Percentiles rank a stretch among this genome's conserved stretches.
Evolutionary conservation across 345 rosid genomes (phyloP).

Genomic region (Eucalyptus albens): DNA sequence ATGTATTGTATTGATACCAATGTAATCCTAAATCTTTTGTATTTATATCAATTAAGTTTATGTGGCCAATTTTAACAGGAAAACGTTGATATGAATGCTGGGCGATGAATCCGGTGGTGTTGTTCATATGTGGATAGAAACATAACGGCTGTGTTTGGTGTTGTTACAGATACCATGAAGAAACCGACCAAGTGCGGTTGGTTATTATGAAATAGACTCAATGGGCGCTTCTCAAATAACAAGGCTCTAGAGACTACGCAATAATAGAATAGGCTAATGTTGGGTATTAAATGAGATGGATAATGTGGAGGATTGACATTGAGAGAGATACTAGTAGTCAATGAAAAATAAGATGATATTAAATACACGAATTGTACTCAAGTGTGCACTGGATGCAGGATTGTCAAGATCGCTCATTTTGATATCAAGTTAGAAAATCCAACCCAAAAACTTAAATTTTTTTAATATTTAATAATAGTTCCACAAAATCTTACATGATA

Average conservation of each 20-base stretch:
- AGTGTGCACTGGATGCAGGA: not conserved
- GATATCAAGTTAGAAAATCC: not conserved
- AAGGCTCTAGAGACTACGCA: not conserved
- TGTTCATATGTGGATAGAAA: not conserved
- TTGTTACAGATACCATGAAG: not conserved
- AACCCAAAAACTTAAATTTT: too few relatives aligned
- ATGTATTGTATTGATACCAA: too few relatives aligned
- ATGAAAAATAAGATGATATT: too few relatives aligned
- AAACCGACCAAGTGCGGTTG: not conserved
- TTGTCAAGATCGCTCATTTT: not conserved
- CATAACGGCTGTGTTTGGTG: not conserved
- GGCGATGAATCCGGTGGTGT: not conserved
- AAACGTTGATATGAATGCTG: too few relatives aligned
- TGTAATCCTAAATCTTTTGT: too few relatives aligned
- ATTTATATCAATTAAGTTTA: too few relatives aligned
- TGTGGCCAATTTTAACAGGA: too few relatives aligned
- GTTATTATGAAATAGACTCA: too few relatives aligned
- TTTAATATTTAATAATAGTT: too few relatives aligned
- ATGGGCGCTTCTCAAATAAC: not conserved
- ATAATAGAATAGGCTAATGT: not conserved
- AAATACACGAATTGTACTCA: not conserved
- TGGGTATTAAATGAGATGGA: not conserved
- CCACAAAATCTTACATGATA: not conserved
- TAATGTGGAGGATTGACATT: too few relatives aligned
- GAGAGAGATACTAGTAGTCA: not conserved